These are phyloP conservation scores for Onygena corvina DNA, from an alignment of 2,329 filamentous ascomycete genomes.

Conservation along the genomic window DNA sequence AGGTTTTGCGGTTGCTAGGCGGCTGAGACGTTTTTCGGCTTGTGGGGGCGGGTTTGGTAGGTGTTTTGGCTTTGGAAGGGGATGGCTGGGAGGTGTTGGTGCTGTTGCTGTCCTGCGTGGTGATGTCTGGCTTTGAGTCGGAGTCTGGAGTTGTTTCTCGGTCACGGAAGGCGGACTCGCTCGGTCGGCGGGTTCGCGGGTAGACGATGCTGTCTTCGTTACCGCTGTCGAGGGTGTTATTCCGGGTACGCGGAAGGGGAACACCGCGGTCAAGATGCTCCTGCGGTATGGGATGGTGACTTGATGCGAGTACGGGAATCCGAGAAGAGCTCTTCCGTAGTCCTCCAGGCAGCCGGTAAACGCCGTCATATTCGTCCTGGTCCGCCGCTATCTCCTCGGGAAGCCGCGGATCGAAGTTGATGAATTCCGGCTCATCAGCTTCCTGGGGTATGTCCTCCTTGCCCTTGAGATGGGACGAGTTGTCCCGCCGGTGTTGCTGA, in stretches of 20 bases:
- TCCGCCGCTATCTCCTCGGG: conserved; percentile 63
- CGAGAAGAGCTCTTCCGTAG: conserved; percentile 56
- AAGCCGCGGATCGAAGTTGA: conserved; percentile 53
- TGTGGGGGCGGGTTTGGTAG: conserved; percentile 22
- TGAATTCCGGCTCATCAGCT: conserved; percentile 26
- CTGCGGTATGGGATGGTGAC: conserved; percentile 60
- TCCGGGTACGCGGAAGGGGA: conserved; percentile 49
- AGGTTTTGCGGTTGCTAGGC: conserved; percentile 31
- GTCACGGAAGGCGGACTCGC: conserved; percentile 35
- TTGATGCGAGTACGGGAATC: conserved; percentile 75
- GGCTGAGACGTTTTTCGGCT: conserved; percentile 32
- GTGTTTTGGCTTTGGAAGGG: conserved; percentile 17
- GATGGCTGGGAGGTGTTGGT: conserved; percentile 18
- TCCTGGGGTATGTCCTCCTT: conserved; percentile 31
- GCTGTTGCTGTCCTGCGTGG: conserved; percentile 11
- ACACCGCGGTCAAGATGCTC: conserved; percentile 64
- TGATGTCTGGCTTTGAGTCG: conserved; percentile 15
- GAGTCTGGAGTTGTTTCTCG: conserved; percentile 15
- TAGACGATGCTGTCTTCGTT: conserved; percentile 50
- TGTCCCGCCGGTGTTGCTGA: not conserved
- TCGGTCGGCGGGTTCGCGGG: conserved; percentile 55
- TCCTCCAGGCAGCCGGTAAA: conserved; percentile 40
- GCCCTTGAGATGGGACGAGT: conserved; percentile 21
- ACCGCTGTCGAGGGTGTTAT: conserved; percentile 44
- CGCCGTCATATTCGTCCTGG: conserved; percentile 33